Conservation (phyloP, 768 basidiomycete species). For the Mycena filopes region DNA sequence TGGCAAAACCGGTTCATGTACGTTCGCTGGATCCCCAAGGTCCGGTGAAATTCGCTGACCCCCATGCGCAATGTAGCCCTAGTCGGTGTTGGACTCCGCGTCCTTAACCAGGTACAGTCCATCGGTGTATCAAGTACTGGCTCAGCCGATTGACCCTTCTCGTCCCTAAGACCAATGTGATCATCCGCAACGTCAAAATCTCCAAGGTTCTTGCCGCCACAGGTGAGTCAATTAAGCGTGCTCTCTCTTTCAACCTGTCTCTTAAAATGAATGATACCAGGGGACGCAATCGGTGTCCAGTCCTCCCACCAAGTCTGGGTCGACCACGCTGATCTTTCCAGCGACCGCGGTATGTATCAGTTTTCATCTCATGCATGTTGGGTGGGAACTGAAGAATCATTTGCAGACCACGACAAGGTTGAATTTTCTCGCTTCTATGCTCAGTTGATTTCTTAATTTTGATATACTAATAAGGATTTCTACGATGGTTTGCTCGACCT, state of each 20-base stretch:
- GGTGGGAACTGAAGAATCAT: too few species aligned
- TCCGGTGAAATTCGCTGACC: not conserved
- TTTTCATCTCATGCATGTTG: too few species aligned
- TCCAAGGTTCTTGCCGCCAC: conserved; percentile 56
- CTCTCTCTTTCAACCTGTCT: too few species aligned
- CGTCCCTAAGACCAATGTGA: conserved; percentile 50
- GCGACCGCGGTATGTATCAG: conserved; percentile 45
- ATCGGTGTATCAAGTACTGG: conserved; percentile 1
- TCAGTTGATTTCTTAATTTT: too few species aligned
- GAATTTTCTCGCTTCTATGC: not conserved
- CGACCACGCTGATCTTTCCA: conserved; percentile 57
- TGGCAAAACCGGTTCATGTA: conserved; percentile 52
- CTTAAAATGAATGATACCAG: too few species aligned
- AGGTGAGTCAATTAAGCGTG: too few species aligned
- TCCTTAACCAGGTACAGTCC: conserved; percentile 4
- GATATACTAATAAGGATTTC: conserved; percentile 30
- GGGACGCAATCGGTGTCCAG: conserved; percentile 57
- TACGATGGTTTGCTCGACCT: not conserved
- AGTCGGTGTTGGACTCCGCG: conserved; percentile 57
- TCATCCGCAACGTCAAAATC: conserved; percentile 61
- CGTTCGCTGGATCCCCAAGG: too few species aligned
- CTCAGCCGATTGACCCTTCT: not conserved
- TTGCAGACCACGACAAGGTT: conserved; percentile 57
- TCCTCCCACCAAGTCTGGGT: conserved; percentile 54
- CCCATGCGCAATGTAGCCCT: conserved; percentile 47